phyloP scores from a whole-genome alignment of 352 stramenopile species.

The Pilasporangium apinafurcum region DNA sequence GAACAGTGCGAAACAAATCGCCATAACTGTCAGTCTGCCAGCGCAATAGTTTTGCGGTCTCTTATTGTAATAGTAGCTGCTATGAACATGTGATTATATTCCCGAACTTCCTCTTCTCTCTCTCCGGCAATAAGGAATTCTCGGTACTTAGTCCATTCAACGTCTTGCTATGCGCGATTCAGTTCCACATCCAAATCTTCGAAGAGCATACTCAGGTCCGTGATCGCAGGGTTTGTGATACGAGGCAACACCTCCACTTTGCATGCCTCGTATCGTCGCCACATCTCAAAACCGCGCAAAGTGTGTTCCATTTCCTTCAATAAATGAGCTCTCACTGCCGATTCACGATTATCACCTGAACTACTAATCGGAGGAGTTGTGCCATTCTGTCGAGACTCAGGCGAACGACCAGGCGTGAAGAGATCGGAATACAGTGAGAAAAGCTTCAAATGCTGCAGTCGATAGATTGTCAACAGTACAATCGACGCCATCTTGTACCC shows the following conservation, averaged over 20 bases:
- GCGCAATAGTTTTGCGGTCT: no score
- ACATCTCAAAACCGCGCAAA: constrained; percentile 84
- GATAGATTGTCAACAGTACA: constrained; percentile 74
- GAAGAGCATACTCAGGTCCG: constrained; percentile 65
- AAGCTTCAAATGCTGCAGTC: constrained; percentile 76
- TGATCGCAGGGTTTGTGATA: constrained; percentile 65
- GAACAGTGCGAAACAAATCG: no score
- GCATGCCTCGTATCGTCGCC: constrained; percentile 72
- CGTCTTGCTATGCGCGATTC: constrained; percentile 6
- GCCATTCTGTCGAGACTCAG: constrained; percentile 62
- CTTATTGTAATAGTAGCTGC: no score
- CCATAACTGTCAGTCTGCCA: no score
- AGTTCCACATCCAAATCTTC: constrained; percentile 67
- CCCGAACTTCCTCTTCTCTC: not conserved
- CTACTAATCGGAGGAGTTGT: constrained; percentile 63
- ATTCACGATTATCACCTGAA: constrained; percentile 50
- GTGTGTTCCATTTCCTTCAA: constrained; percentile 85
- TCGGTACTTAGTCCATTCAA: not conserved
- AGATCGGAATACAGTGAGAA: constrained; percentile 77
- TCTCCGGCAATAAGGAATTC: not conserved
- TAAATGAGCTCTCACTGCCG: constrained; percentile 53
- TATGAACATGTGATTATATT: not conserved
- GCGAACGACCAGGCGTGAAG: constrained; percentile 68
- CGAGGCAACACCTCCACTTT: constrained; percentile 64
- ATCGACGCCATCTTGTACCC: constrained; percentile 82